Evolutionary conservation across 1,284 basidiomycete species (phyloP), one percentile per base, ranked within the genome.

Genomic region (Malassezia vespertilionis): DNA sequence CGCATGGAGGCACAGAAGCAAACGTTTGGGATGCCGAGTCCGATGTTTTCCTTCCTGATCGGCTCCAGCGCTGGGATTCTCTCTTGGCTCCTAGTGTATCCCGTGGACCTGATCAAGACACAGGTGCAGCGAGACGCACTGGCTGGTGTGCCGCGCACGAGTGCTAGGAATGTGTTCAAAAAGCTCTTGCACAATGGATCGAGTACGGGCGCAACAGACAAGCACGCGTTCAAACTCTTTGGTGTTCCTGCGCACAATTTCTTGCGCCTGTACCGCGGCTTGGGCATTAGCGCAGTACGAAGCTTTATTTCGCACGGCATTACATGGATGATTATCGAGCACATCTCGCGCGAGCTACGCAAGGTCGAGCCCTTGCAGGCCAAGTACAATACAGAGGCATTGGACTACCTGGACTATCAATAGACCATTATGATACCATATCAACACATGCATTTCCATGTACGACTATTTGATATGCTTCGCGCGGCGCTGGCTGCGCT

Each of bases 51-150:
- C 9, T 70, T 70, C 50, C 30, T 67, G 1, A 58, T 61, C 8
- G 67, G 67, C 11, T 66, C 63, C 1, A 47, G 55, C 5, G 61
- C 65, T 1, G 67, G 67, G 9, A 70, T 70, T 24, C 22, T 61
- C 2, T 59, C 55, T 1, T 70, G 67, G 67, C 51, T 69, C 23
- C 52, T 64, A 21, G 57, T 68, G 34, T 71, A 72, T 39, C 69
- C 68, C 0, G 53, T 73, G 12, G 70, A 59, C 59, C 84, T 87
- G 42, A 84, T 91, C 46, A 93, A 93, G 74, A 91, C 88, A 0
- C 88, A 89, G 67, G 78, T 90, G 27, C 87, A 93, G 68, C 83
- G 89, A 63, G 81, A 88, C 43, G 81, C 85, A 11, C 75, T 93
- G 27, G 82, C 86, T 4, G 83, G 83, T 34, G 79, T 82, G 54